These are phyloP conservation scores for Penicillium sclerotigenum DNA, from an alignment of 2,329 filamentous ascomycete species.

Conservation along the genomic window DNA sequence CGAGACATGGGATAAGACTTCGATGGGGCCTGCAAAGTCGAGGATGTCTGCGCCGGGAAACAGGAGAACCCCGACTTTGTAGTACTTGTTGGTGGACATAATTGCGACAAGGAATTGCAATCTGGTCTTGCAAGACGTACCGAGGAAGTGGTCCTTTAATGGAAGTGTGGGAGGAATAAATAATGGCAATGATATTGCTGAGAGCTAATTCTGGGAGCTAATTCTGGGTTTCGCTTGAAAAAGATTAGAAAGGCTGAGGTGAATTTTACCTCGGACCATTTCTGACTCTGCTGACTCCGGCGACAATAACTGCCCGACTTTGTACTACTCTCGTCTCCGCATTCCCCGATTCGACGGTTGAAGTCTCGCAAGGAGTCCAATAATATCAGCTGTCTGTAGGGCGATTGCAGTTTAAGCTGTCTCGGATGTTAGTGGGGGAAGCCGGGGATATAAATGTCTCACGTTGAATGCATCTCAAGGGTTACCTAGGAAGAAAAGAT, in stretches of 20 bases:
- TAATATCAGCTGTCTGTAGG: neutral
- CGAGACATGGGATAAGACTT: constrained; percentile 34
- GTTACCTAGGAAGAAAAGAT: neutral
- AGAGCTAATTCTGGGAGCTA: neutral
- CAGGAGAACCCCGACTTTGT: constrained; percentile 40
- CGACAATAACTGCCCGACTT: constrained; percentile 5
- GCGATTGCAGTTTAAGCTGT: neutral
- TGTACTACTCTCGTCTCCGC: constrained; percentile 12
- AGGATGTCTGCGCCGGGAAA: constrained; percentile 41
- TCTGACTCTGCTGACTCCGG: constrained; percentile 7
- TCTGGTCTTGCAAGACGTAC: neutral
- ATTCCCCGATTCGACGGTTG: neutral
- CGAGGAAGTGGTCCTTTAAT: neutral
- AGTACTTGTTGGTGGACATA: constrained; percentile 21
- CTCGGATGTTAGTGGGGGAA: neutral
- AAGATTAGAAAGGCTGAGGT: neutral
- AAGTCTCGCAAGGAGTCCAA: neutral
- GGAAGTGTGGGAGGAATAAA: neutral
- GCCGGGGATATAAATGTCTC: neutral
- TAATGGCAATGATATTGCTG: neutral
- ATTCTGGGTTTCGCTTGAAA: neutral
- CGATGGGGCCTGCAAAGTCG: constrained; percentile 42
- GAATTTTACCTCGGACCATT: constrained; percentile 9
- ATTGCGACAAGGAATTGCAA: neutral
- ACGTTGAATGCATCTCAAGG: neutral